Evolutionary conservation across 1,284 basidiomycete species (phyloP).

Genomic region (Puccinia triticina): DNA sequence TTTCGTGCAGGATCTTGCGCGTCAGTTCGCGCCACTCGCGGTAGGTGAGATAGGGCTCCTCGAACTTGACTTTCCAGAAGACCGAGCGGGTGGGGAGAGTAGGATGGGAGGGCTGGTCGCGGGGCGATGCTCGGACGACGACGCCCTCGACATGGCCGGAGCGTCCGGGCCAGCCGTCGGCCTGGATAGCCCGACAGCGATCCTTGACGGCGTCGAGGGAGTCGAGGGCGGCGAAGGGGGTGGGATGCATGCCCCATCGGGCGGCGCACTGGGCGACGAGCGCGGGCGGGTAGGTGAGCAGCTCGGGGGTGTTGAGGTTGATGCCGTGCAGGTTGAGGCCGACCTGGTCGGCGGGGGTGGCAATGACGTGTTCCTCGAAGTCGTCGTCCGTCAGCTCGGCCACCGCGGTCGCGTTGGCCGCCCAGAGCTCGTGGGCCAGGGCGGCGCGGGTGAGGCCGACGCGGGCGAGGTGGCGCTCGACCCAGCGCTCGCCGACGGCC

Average conservation of each 20-base stretch:
- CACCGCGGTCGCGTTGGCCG: constrained; percentile 83
- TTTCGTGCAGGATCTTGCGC: constrained; percentile 63
- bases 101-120: constrained; percentile 55
- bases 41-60: constrained; percentile 98
- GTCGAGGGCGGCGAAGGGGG: constrained; percentile 68
- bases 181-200: constrained; percentile 58
- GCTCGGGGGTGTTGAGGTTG: constrained; percentile 73
- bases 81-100: constrained; percentile 72
- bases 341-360: constrained; percentile 77
- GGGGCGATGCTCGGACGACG: constrained; percentile 68
- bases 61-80: constrained; percentile 99
- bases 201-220: constrained; percentile 71
- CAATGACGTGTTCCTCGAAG: constrained; percentile 96
- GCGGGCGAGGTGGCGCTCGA: constrained; percentile 71
- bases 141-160: constrained; percentile 92
- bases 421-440: constrained; percentile 76
- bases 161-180: constrained; percentile 71
- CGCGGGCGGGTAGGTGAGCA: constrained; percentile 73
- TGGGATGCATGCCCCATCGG: constrained; percentile 89
- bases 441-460: constrained; percentile 73
- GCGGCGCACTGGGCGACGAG: constrained; percentile 78
- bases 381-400: constrained; percentile 88
- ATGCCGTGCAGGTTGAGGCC: constrained; percentile 93
- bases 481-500: constrained; percentile 78
- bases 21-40: constrained; percentile 96